A percentile compares a stretch with the other conserved stretches of the same genome.
These are phyloP conservation scores for Inosperma sp. DNA, from an alignment of 768 basidiomycete species.

Conservation along the genomic window DNA sequence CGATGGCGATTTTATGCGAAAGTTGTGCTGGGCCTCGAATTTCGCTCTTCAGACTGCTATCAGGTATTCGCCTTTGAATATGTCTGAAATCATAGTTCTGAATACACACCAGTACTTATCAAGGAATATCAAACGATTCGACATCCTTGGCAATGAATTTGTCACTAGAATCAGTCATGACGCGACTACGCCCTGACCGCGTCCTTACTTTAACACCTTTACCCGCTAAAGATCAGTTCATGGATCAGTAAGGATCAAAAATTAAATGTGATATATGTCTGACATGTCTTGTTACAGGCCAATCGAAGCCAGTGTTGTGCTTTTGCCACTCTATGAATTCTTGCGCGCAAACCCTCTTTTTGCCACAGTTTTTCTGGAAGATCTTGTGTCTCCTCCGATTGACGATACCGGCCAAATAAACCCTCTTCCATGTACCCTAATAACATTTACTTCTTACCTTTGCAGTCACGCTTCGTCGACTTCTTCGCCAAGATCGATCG, in stretches of 20 bases:
- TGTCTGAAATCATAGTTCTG: no score
- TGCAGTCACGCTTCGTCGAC: conserved; percentile 63
- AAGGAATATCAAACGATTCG: conserved; percentile 48
- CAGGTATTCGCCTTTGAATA: no score
- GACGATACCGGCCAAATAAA: conserved; percentile 24
- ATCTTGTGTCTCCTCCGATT: conserved; percentile 24
- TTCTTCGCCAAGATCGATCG: conserved; percentile 51
- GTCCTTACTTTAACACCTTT: conserved; percentile 44
- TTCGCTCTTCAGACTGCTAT: conserved; percentile 47
- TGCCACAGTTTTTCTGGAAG: conserved; percentile 41
- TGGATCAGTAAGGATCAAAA: conserved; percentile 55
- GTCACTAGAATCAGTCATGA: conserved; percentile 49
- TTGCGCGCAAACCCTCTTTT: conserved; percentile 48
- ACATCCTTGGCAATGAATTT: conserved; percentile 44
- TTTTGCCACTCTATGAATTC: conserved; percentile 62
- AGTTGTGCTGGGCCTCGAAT: conserved; percentile 53
- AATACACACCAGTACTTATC: conserved; percentile 45
- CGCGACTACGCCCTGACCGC: conserved; percentile 51
- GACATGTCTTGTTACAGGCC: no score
- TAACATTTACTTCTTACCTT: conserved; percentile 61
- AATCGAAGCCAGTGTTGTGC: conserved; percentile 52
- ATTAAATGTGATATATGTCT: no score
- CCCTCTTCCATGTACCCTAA: conserved; percentile 42
- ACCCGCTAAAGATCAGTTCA: conserved; percentile 51
- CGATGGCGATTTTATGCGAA: conserved; percentile 51